These are phyloP conservation scores for Spergularia bocconei DNA, from an alignment of 148 eudicot species.

Conservation along the genomic window DNA sequence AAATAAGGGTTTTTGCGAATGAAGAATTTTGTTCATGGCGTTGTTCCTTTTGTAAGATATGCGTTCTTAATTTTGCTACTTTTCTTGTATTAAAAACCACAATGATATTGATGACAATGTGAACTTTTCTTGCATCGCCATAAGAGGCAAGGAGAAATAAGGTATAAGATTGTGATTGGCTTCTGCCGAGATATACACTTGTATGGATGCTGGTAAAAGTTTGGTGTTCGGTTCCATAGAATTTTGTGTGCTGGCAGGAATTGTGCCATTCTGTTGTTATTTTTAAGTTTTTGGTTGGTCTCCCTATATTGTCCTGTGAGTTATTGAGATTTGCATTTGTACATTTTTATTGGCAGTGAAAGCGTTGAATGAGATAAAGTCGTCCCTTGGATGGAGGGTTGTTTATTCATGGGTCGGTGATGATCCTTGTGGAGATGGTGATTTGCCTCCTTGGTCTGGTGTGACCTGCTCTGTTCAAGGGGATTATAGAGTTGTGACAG, in stretches of 20 bases:
- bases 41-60: background rate
- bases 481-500: slow-evolving; percentile 70
- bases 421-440: slow-evolving; percentile 99
- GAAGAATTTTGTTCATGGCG: background rate
- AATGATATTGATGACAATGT: background rate
- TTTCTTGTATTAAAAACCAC: background rate
- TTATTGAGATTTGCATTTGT: background rate
- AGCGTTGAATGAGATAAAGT: slow-evolving; percentile 92
- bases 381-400: slow-evolving; percentile 99
- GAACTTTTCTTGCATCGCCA: too few species aligned
- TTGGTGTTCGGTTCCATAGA: background rate
- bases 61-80: background rate
- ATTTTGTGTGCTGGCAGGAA: background rate
- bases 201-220: background rate
- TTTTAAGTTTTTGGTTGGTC: background rate
- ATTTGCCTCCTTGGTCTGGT: slow-evolving; percentile 95
- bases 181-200: background rate
- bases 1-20: background rate
- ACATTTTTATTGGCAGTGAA: slow-evolving; percentile 44
- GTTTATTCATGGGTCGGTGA: slow-evolving; percentile 99
- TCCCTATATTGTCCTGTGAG: background rate
- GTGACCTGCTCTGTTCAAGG: slow-evolving; percentile 65
- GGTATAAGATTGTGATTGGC: too few species aligned
- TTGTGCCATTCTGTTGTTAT: background rate
- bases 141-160: too few species aligned